Evolutionary conservation across 2,329 filamentous ascomycete species (phyloP).

Genomic region (Sporothrix pallida): DNA sequence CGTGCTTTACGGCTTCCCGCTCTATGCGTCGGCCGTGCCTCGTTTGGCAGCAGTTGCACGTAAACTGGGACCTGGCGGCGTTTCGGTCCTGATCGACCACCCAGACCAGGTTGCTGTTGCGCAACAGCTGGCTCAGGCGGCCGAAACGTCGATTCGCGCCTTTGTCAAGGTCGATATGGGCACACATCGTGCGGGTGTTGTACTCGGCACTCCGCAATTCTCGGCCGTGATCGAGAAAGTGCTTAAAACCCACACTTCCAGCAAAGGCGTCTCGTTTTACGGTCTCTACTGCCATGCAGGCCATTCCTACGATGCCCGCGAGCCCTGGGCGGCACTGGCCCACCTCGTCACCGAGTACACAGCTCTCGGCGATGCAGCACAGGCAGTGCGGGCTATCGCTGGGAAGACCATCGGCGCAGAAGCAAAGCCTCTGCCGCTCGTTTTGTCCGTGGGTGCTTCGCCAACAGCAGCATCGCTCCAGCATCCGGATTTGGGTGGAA

Average conservation of each 20-base stretch:
- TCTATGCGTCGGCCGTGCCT: conserved; percentile 64
- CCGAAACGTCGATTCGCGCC: conserved; percentile 54
- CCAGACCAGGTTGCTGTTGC: conserved; percentile 60
- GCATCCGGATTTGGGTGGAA: conserved; percentile 50
- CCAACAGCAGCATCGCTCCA: conserved; percentile 73
- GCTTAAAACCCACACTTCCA: conserved; percentile 45
- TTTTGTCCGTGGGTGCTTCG: conserved; percentile 76
- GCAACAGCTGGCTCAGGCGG: conserved; percentile 31
- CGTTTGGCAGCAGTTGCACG: conserved; percentile 64
- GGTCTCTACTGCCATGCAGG: conserved; percentile 78
- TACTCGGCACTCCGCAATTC: conserved; percentile 55
- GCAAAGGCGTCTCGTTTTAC: conserved; percentile 52
- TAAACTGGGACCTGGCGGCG: conserved; percentile 59
- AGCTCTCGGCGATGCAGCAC: conserved; percentile 56
- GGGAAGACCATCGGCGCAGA: background rate
- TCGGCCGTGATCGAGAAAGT: conserved; percentile 53
- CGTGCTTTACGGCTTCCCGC: conserved; percentile 74
- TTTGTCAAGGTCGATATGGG: conserved; percentile 80
- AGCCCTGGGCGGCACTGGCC: conserved; percentile 61
- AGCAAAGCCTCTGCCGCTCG: conserved; percentile 42
- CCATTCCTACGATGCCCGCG: conserved; percentile 68
- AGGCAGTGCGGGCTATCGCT: conserved; percentile 29
- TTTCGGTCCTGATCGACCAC: conserved; percentile 75
- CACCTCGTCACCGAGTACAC: conserved; percentile 66
- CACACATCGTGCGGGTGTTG: conserved; percentile 71